Evolutionary conservation across 208 protist species (phyloP).

Genomic region (Borovskyia barvae): DNA sequence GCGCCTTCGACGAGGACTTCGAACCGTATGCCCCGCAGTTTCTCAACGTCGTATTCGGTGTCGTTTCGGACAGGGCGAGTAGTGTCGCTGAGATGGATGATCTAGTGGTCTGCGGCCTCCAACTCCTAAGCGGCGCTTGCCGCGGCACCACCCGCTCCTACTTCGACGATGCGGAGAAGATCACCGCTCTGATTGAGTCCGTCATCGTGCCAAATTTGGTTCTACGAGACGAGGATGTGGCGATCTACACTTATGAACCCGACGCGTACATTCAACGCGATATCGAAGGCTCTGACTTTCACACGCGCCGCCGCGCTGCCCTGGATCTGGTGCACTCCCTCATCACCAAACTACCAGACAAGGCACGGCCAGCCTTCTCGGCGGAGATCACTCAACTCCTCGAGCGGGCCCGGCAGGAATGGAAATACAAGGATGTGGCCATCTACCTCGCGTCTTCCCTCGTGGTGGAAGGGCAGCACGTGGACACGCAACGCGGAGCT

Average conservation of each 20-base stretch:
- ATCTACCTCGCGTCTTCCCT: slow-evolving; percentile 95
- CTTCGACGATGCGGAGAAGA: slow-evolving; percentile 67
- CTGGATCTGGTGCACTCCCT: slow-evolving; percentile 91
- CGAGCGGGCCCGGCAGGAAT: slow-evolving; percentile 58
- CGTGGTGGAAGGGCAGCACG: slow-evolving; percentile 70
- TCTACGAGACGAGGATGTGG: slow-evolving; percentile 88
- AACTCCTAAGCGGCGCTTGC: slow-evolving; percentile 88
- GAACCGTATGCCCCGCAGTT: slow-evolving; percentile 83
- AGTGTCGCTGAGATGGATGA: slow-evolving; percentile 59
- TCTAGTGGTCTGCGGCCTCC: slow-evolving; percentile 83
- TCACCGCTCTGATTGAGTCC: slow-evolving; percentile 87
- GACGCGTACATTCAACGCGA: slow-evolving; percentile 97
- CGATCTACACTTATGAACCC: slow-evolving; percentile 91
- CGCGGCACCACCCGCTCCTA: slow-evolving; percentile 68
- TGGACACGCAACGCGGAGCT: slow-evolving; percentile 54
- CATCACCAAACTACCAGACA: slow-evolving; percentile 66
- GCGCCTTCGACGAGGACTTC: slow-evolving; percentile 94
- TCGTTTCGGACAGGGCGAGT: slow-evolving; percentile 74
- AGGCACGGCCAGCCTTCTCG: slow-evolving; percentile 62
- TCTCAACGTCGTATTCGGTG: slow-evolving; percentile 82
- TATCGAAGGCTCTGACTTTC: slow-evolving; percentile 95
- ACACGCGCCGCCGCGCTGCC: slow-evolving; percentile 90
- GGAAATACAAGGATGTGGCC: slow-evolving; percentile 94
- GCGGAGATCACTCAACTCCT: slow-evolving; percentile 54
- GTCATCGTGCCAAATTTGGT: slow-evolving; percentile 95